Evolutionary conservation across 2,329 filamentous ascomycete species (phyloP).

Genomic region (Hypoxylon sp.): DNA sequence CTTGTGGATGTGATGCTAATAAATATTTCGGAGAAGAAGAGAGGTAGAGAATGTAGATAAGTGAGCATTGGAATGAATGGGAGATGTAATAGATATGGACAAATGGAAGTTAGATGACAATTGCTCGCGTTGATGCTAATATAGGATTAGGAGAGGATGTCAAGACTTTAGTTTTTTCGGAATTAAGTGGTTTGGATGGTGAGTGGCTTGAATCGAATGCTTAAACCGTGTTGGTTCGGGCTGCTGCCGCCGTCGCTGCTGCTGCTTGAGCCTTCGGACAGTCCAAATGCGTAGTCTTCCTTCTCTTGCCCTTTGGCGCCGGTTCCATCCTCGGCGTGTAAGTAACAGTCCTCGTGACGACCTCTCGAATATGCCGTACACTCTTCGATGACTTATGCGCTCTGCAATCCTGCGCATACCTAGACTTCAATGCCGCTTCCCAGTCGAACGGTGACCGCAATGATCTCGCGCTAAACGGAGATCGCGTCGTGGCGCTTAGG

Average conservation of each 20-base stretch:
- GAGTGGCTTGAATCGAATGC: constrained; percentile 19
- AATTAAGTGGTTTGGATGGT: constrained; percentile 25
- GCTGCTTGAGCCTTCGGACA: constrained; percentile 48
- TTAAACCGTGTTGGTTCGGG: constrained; percentile 49
- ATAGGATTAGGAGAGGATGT: constrained; percentile 30
- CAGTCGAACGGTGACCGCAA: constrained; percentile 82
- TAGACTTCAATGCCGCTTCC: constrained; percentile 77
- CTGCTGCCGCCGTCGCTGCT: constrained; percentile 36
- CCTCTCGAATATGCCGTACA: constrained; percentile 82
- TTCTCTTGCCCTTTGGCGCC: constrained; percentile 90
- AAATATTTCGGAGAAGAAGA: constrained; percentile 42
- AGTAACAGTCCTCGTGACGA: constrained; percentile 93
- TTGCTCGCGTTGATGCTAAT: constrained; percentile 26
- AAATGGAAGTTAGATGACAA: constrained; percentile 46
- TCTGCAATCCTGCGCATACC: constrained; percentile 70
- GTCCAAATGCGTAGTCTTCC: constrained; percentile 68
- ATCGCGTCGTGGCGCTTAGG: constrained; percentile 73
- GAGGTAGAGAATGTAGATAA: constrained; percentile 29
- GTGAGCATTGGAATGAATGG: constrained; percentile 8
- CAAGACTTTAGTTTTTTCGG: constrained; percentile 48
- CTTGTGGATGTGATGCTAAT: constrained; percentile 38
- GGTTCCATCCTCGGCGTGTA: constrained; percentile 90
- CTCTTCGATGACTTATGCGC: constrained; percentile 70
- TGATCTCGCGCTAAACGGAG: constrained; percentile 79
- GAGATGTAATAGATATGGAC: constrained; percentile 42